Conservation (phyloP, 108 stramenopile species). For the Pseudonitzschia delicatissima region DNA sequence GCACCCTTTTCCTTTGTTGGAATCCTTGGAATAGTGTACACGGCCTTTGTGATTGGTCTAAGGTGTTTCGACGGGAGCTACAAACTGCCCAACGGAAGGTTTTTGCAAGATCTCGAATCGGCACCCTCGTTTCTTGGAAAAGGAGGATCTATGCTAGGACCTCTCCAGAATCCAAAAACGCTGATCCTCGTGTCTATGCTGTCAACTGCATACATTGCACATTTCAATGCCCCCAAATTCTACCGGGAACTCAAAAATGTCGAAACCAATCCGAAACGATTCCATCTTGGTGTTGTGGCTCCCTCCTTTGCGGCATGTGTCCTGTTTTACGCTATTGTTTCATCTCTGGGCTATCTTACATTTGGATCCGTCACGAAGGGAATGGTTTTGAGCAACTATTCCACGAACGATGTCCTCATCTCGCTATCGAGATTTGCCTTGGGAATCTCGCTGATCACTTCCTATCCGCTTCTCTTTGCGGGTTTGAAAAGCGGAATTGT, state of each 20-base stretch:
- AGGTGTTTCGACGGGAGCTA: constrained; percentile 77
- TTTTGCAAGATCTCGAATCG: constrained; percentile 8
- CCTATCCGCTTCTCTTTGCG: constrained; percentile 89
- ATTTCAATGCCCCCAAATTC: constrained; percentile 93
- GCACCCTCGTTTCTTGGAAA: neutral
- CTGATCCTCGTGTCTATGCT: constrained; percentile 89
- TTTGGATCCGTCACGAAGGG: constrained; percentile 77
- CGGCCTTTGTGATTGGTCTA: constrained; percentile 62
- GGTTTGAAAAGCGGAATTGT: constrained; percentile 70
- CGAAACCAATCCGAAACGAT: constrained; percentile 36
- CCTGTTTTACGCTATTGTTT: constrained; percentile 52
- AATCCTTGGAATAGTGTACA: constrained; percentile 84
- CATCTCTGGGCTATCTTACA: constrained; percentile 79
- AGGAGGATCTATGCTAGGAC: neutral
- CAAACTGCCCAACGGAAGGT: constrained; percentile 15
- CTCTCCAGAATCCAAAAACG: constrained; percentile 28
- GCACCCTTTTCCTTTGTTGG: constrained; percentile 88
- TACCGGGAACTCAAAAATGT: constrained; percentile 79
- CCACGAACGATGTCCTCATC: constrained; percentile 68
- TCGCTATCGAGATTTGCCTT: constrained; percentile 76
- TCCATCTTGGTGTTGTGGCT: constrained; percentile 67
- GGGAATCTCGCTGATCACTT: constrained; percentile 77
- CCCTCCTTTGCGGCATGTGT: constrained; percentile 69
- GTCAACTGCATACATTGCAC: constrained; percentile 89
- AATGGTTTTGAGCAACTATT: constrained; percentile 89